Conservation (phyloP, 108 stramenopile genomes). For the Skeletonema potamos region DNA sequence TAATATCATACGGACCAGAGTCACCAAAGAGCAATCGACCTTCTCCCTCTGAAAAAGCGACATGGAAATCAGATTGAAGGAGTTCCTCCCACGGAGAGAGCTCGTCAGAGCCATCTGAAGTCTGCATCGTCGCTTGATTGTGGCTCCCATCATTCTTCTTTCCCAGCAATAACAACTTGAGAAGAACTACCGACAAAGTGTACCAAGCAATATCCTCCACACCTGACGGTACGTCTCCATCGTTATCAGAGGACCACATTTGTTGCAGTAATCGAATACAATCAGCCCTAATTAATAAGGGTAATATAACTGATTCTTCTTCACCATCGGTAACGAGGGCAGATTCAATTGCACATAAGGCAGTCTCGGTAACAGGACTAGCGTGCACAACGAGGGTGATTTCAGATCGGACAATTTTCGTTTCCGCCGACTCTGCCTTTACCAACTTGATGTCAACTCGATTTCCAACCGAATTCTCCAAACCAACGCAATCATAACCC, state of each 20-base stretch:
- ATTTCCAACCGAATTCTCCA: conserved; percentile 53
- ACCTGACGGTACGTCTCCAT: neutral
- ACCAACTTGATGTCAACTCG: conserved; percentile 45
- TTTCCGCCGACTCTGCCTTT: neutral
- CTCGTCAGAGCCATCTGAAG: neutral
- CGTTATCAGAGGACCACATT: neutral
- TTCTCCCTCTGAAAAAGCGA: conserved; percentile 28
- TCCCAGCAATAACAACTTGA: conserved; percentile 39
- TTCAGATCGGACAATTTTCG: conserved; percentile 18
- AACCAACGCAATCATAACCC: neutral
- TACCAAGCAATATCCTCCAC: conserved; percentile 46
- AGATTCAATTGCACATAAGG: conserved; percentile 58
- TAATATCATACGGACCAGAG: neutral
- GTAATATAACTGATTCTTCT: neutral
- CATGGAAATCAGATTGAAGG: conserved; percentile 34
- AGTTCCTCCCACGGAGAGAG: conserved; percentile 31
- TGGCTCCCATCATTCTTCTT: conserved; percentile 9
- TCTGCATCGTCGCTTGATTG: neutral
- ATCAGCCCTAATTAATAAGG: conserved; percentile 58
- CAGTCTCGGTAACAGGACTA: conserved; percentile 46
- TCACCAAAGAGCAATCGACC: conserved; percentile 32
- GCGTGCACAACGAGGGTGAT: conserved; percentile 25
- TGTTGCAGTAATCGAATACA: conserved; percentile 48
- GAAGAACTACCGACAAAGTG: conserved; percentile 47
- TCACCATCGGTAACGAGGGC: conserved; percentile 21